Conservation (phyloP, 306 rosid genomes). For the Corylus americana region DNA sequence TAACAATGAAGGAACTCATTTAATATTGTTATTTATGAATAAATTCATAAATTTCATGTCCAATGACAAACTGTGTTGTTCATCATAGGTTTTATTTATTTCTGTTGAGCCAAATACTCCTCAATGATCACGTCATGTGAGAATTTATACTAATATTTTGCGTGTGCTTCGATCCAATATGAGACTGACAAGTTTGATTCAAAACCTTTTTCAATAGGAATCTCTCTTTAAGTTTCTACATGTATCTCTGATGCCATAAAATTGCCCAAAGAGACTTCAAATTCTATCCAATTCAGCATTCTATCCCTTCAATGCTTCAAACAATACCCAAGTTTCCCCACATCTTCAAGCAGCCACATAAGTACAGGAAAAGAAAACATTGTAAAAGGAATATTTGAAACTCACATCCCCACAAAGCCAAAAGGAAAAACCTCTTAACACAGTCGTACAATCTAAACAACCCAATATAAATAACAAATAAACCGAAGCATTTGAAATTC, state of each 20-base stretch:
- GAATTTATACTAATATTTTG: neutral
- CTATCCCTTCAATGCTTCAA: neutral
- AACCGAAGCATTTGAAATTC: neutral
- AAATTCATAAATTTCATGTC: neutral
- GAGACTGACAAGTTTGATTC: neutral
- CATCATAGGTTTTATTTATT: neutral
- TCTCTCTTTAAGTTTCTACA: no score
- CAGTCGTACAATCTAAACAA: neutral
- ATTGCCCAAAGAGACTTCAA: neutral
- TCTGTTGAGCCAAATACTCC: neutral
- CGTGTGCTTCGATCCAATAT: neutral
- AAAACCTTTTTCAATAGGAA: neutral
- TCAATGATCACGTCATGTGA: neutral
- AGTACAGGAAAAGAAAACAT: neutral
- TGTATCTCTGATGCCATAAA: neutral
- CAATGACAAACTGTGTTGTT: neutral
- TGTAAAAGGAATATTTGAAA: neutral
- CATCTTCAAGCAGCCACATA: neutral
- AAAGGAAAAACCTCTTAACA: neutral
- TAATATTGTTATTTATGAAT: neutral
- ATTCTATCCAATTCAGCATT: neutral
- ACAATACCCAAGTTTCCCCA: neutral
- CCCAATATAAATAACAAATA: neutral
- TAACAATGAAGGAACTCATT: neutral
- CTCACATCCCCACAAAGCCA: neutral